phyloP scores from a whole-genome alignment of 2,329 filamentous ascomycete species.

The Byssochlamys sp. region DNA sequence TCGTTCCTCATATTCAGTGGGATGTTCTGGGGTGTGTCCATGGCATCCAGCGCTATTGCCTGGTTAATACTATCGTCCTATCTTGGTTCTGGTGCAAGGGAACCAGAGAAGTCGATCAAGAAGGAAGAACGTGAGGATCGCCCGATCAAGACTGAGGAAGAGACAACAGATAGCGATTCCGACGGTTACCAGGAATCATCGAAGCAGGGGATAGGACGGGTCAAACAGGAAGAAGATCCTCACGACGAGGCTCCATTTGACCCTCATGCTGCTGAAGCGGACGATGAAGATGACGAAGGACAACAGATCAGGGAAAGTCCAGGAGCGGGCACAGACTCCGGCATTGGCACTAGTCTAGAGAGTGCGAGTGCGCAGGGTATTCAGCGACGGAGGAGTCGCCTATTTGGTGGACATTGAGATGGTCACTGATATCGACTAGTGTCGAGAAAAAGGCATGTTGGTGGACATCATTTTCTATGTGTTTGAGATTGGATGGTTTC shows the following conservation, averaged over 20 bases:
- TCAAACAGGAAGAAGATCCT: slow-evolving; percentile 24
- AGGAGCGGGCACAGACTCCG: slow-evolving; percentile 35
- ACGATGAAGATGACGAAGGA: slow-evolving; percentile 11
- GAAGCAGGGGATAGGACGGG: slow-evolving; percentile 25
- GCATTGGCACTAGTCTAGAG: slow-evolving; percentile 46
- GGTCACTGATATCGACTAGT: background rate
- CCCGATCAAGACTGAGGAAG: slow-evolving; percentile 2
- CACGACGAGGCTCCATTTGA: slow-evolving; percentile 11
- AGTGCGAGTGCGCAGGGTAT: slow-evolving; percentile 18
- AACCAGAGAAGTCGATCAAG: slow-evolving; percentile 13
- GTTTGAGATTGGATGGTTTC: background rate
- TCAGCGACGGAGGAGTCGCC: slow-evolving; percentile 24
- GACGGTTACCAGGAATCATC: slow-evolving; percentile 7
- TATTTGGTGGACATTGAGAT: slow-evolving; percentile 7
- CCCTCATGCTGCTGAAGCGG: slow-evolving; percentile 9
- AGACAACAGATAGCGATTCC: background rate
- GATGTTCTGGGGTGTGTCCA: slow-evolving; percentile 67
- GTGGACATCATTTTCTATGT: background rate
- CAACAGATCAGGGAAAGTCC: slow-evolving; percentile 7
- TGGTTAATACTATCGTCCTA: slow-evolving; percentile 51
- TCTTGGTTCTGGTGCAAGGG: slow-evolving; percentile 17
- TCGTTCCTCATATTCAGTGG: slow-evolving; percentile 60
- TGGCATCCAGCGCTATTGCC: slow-evolving; percentile 55
- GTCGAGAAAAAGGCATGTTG: background rate
- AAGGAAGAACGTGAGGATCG: slow-evolving; percentile 12